phyloP scores from a whole-genome alignment of 805 yeast species.

The Candida maesae region DNA sequence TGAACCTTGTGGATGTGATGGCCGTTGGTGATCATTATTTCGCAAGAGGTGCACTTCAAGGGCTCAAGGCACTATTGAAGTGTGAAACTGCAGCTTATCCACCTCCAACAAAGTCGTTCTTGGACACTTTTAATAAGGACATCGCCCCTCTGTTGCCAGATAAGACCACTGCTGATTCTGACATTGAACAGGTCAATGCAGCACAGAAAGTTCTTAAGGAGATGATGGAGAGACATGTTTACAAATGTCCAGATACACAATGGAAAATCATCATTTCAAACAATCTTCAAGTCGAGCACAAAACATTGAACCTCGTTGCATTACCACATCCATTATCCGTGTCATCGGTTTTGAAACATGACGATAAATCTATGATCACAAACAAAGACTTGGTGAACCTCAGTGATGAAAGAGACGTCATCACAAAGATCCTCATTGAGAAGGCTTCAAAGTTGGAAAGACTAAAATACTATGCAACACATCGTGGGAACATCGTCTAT shows the following conservation, averaged over 20 bases:
- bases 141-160: constrained; percentile 10
- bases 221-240: constrained; percentile 2
- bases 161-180: constrained; percentile 7
- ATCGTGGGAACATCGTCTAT: constrained; percentile 2
- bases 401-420: constrained; percentile 3
- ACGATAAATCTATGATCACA: constrained; percentile 10
- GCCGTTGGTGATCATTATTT: constrained; percentile 20
- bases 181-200: background rate
- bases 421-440: constrained; percentile 1
- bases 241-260: constrained; percentile 2
- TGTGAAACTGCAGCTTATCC: constrained; percentile 14
- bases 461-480: constrained; percentile 1
- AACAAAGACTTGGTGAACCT: constrained; percentile 4
- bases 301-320: constrained; percentile 12
- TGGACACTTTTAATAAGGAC: constrained; percentile 11
- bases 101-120: constrained; percentile 14
- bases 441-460: background rate
- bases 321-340: constrained; percentile 21
- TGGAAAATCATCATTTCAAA: constrained; percentile 9
- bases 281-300: background rate
- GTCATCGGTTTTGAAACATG: constrained; percentile 11
- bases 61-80: constrained; percentile 7
- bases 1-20: constrained; percentile 18
- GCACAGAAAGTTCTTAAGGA: constrained; percentile 8
- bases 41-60: constrained; percentile 6